Evolutionary conservation across 331 rosid species (phyloP).

Genomic region (Arachis monticola): DNA sequence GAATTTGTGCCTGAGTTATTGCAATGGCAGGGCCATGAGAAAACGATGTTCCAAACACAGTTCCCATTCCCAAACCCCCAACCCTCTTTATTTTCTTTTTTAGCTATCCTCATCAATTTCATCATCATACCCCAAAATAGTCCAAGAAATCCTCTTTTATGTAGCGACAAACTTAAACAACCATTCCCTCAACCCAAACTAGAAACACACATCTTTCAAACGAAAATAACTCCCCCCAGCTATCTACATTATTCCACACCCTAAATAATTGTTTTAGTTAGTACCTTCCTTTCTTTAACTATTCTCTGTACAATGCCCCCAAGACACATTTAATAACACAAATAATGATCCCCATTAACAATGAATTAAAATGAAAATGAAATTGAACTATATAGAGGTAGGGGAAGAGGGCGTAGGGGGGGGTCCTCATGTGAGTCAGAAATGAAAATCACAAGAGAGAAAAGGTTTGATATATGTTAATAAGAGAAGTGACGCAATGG

Average conservation of each 20-base stretch:
- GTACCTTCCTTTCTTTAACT: conserved; percentile 12
- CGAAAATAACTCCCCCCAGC: conserved; percentile 4
- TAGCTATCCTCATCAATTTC: conserved; percentile 24
- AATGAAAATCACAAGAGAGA: conserved; percentile 47
- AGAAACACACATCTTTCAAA: not conserved
- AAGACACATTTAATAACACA: conserved; percentile 41
- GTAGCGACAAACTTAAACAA: conserved; percentile 32
- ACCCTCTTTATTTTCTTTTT: not conserved
- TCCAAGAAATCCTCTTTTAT: conserved; percentile 20
- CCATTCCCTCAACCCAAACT: conserved; percentile 10
- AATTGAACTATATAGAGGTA: conserved; percentile 19
- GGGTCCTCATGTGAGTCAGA: conserved; percentile 52
- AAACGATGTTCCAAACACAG: conserved; percentile 61
- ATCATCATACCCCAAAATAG: conserved; percentile 31
- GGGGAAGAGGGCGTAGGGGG: not conserved
- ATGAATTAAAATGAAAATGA: not conserved
- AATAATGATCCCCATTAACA: conserved; percentile 9
- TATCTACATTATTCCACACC: no score
- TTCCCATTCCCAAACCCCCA: conserved; percentile 30
- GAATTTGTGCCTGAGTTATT: conserved; percentile 57
- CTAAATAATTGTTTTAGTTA: not conserved
- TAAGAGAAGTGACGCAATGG: conserved; percentile 45
- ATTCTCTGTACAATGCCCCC: conserved; percentile 41
- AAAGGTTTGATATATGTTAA: conserved; percentile 43
- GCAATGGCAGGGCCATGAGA: conserved; percentile 60